Evolutionary conservation across 2,329 filamentous ascomycete species (phyloP), one percentile per base, ranked within the genome.

Genomic region (Fusarium sp.): DNA sequence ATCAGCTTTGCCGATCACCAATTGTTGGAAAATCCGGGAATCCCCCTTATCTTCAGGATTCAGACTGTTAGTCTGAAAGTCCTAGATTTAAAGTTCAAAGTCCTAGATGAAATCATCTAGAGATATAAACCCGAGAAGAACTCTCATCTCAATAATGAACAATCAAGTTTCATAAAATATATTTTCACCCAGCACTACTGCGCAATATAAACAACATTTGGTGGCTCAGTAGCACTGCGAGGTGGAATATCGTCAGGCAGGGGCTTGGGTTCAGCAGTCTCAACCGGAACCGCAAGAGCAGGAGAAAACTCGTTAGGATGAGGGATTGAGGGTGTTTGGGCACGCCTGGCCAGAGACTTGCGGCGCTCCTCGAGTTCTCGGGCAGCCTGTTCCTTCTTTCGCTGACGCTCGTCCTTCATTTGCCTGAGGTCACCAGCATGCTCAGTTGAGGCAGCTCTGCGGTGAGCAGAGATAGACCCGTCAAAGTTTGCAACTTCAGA

Each of bases 301-400:
- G 76, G 77, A 22, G 76, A 76, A 46, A 89, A 81, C 62, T 89
- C 83, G 68, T 86, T 85, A 1, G 95, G 95, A 72, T 94, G 91
- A 8, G 93, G 91, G 67, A 98, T 96, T 0, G 90, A 84, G 1
- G 94, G 94, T 5, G 91, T 94, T 25, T 93, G 93, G 5, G 94
- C 93, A 55, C 94, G 89, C 59, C 93, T 89, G 25, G 93, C 93
- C 31, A 97, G 86, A 18, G 95, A 98, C 78, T 93, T 89, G 63
- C 95, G 91, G 31, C 95, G 90, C 77, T 96, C 93, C 80, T 98
- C 95, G 1, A 98, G 88, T 81, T 98, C 95, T 52, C 92, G 91
- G 10, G 94, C 94, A 14, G 93, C 93, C 53, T 90, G 85, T 71
- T 94, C 92, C 81, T 91, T 93, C 81, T 91, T 92, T 47, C 87